Evolutionary conservation across 495 filamentous ascomycete genomes (phyloP), one percentile per base, ranked within the genome.

Genomic region (Talaromyces proteolyticus): DNA sequence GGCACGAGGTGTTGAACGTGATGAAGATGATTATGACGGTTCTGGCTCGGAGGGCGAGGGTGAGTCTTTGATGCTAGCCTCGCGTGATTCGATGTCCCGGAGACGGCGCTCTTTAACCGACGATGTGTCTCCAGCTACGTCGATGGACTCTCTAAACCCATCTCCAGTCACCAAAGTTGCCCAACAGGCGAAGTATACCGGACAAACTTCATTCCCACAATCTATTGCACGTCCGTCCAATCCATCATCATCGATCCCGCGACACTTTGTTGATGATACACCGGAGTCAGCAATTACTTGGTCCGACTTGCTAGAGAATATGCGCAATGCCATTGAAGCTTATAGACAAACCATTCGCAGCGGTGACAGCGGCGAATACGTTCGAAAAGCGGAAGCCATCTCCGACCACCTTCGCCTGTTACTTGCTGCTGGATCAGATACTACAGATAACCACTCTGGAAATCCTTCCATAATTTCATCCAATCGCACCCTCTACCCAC

Each of bases 391-490:
- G 6, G 94, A 98, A 67, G 91, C 96, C 60, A 96, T 98, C 45
- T 97, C 93, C 23, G 94, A 98, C 61, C 91, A 96, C 65, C 75
- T 97, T 38, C 86, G 93, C 37, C 78, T 96, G 58, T 77, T 98
- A n/a, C 79, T 98, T 38, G 89, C 90, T 24, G 94, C 94, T 43
- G 93, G 91, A 3, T 98, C 93, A 7, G 89, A 89, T 44, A 97
- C 93, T 3, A 98, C 93, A 1, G 93, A 98, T 63, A 97, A 97
- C 57, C 93, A 98, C 63, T 98, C 93, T 10, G 94, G 94, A 40
- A 93, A 96, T 54, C 93, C 94, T 23, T 97, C 93, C n/a, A 96
- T 97, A 62, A 98, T 98, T 47, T 93, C 89, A 6, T 91, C 90
- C 6, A 98, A 98, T 67, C 95, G 95, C 67, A 84, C 88, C 2